A percentile compares a stretch with the other conserved stretches of the same genome.
phyloP scores from a whole-genome alignment of 208 protist genomes.

The Crithidia thermophila region DNA sequence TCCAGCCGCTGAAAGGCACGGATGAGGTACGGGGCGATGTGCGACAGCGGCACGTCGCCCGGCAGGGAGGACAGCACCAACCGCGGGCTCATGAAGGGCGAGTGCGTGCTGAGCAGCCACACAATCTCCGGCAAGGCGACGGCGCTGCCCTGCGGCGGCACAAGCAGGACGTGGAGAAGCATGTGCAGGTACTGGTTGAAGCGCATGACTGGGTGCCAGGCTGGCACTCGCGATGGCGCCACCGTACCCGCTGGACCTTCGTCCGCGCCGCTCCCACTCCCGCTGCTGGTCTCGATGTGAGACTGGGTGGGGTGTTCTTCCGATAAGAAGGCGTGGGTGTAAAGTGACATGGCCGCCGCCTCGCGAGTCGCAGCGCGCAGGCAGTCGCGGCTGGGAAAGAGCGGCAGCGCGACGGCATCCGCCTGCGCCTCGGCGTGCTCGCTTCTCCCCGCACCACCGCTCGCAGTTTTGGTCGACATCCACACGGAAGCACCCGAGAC shows the following conservation, averaged over 20 bases:
- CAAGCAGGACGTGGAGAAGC: slow-evolving; percentile 53
- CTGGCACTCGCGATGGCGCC: not conserved
- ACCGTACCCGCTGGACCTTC: not conserved
- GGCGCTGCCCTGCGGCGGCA: slow-evolving; percentile 28
- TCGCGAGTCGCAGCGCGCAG: slow-evolving; percentile 1
- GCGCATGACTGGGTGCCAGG: not conserved
- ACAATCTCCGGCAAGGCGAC: slow-evolving; percentile 32
- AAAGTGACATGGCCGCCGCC: slow-evolving; percentile 14
- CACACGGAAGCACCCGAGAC: too few relatives aligned
- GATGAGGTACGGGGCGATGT: slow-evolving; percentile 46
- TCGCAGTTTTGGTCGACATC: too few relatives aligned
- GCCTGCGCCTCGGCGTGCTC: not conserved
- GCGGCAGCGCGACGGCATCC: not conserved
- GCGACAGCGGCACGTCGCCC: slow-evolving; percentile 33
- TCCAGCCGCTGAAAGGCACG: slow-evolving; percentile 44
- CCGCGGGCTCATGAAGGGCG: slow-evolving; percentile 35
- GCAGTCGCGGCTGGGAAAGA: slow-evolving; percentile 21
- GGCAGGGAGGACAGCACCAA: slow-evolving; percentile 41
- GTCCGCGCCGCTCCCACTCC: too few relatives aligned
- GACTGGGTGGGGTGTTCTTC: too few relatives aligned
- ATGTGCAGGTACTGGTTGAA: slow-evolving; percentile 53
- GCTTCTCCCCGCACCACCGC: too few relatives aligned
- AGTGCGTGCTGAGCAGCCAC: slow-evolving; percentile 40
- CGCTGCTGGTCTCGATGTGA: too few relatives aligned
- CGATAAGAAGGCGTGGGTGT: too few relatives aligned